These are phyloP conservation scores for Penicillium mononematosum DNA, from an alignment of 495 filamentous ascomycete genomes.

Conservation along the genomic window DNA sequence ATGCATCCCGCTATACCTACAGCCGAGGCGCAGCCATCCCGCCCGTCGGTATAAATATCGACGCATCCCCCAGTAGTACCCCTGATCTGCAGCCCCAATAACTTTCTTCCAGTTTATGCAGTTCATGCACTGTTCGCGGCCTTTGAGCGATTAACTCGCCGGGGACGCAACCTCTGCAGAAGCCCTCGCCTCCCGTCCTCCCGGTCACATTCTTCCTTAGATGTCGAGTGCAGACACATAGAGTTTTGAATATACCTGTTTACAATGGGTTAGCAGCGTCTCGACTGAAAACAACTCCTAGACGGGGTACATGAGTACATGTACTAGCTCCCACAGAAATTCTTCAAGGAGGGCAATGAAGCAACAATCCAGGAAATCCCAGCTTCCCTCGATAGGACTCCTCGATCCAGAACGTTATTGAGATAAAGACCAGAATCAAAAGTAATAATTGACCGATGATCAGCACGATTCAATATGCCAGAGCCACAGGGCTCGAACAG, in stretches of 20 bases:
- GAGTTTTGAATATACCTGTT: neutral
- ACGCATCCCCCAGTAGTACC: constrained; percentile 12
- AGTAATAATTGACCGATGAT: neutral
- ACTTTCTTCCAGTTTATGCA: neutral
- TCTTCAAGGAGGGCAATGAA: neutral
- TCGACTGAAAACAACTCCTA: neutral
- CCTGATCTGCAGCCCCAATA: constrained; percentile 25
- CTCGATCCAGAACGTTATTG: neutral
- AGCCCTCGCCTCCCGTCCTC: constrained; percentile 12
- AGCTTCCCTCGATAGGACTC: neutral
- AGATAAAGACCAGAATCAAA: neutral
- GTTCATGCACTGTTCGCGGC: constrained; percentile 9
- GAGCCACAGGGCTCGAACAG: neutral
- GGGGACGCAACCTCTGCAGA: constrained; percentile 11
- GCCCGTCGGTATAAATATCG: constrained; percentile 22
- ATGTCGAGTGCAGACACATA: constrained; percentile 1
- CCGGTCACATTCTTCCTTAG: constrained; percentile 20
- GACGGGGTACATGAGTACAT: neutral
- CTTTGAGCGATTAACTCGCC: neutral
- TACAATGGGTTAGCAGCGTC: neutral
- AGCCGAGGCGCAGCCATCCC: constrained; percentile 13
- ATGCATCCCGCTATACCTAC: constrained; percentile 25
- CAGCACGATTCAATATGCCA: neutral
- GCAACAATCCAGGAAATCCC: neutral
- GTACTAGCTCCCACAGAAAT: neutral